Conservation (phyloP, 2,329 filamentous ascomycete genomes). For the Coniochaeta sp. region DNA sequence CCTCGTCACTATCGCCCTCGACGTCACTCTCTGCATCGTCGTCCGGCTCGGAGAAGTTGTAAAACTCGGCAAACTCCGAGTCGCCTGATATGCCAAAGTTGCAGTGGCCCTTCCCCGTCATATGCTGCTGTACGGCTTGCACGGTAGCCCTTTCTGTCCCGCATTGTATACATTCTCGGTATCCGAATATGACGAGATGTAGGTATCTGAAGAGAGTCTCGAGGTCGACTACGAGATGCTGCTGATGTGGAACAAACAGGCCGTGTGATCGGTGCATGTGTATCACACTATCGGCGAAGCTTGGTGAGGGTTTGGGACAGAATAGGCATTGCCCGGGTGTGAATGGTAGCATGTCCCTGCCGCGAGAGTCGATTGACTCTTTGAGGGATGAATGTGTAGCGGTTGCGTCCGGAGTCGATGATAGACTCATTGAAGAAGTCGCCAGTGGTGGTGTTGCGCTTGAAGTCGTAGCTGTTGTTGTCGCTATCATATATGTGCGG, state of each 20-base stretch:
- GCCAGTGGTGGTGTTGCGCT: not conserved
- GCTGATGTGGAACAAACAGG: constrained; percentile 31
- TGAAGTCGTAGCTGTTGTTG: not conserved
- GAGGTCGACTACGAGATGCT: constrained; percentile 34
- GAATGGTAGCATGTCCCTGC: constrained; percentile 12
- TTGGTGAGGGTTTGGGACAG: constrained; percentile 22
- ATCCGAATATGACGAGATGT: constrained; percentile 37
- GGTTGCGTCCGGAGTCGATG: not conserved
- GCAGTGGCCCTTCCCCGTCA: constrained; percentile 41
- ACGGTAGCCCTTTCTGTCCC: constrained; percentile 32
- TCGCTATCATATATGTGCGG: not conserved
- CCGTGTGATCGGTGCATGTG: constrained; percentile 45
- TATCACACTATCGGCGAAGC: constrained; percentile 27
- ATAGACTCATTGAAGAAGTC: not conserved
- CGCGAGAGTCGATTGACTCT: not conserved
- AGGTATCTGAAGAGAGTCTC: constrained; percentile 40
- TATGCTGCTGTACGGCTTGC: constrained; percentile 42
- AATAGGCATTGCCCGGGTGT: constrained; percentile 31
- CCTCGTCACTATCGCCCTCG: not conserved
- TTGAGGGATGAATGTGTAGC: not conserved
- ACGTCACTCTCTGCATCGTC: constrained; percentile 1
- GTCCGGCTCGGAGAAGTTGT: constrained; percentile 19
- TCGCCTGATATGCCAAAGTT: constrained; percentile 27
- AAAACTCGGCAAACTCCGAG: constrained; percentile 34
- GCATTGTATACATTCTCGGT: constrained; percentile 44